Conservation (phyloP, 495 filamentous ascomycete species). For the Mycothermus thermophilus region DNA sequence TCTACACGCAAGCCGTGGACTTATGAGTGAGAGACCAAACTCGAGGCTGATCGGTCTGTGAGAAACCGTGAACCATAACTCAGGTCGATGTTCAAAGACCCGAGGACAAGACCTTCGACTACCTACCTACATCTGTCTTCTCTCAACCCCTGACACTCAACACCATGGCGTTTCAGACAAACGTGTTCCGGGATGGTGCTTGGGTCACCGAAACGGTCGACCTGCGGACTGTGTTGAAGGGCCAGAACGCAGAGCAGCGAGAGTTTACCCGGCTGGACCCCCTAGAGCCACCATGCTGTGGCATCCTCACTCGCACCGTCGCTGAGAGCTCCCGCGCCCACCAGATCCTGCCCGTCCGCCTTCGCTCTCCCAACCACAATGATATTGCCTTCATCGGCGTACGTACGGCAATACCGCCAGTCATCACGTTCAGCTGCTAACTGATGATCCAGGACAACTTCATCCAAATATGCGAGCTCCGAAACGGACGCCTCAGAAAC, state of each 20-base stretch:
- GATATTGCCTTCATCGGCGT: slow-evolving; percentile 88
- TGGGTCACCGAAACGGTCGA: slow-evolving; percentile 41
- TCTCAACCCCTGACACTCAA: too few species aligned
- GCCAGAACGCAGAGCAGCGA: slow-evolving; percentile 11
- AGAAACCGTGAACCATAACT: too few species aligned
- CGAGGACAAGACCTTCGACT: too few species aligned
- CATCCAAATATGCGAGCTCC: slow-evolving; percentile 57
- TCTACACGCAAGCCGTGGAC: too few species aligned
- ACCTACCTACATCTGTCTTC: too few species aligned
- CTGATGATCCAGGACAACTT: slow-evolving; percentile 38
- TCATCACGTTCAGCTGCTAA: too few species aligned
- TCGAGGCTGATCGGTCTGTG: too few species aligned
- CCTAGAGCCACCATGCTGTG: slow-evolving; percentile 38
- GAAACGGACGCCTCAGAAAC: slow-evolving; percentile 52
- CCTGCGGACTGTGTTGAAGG: slow-evolving; percentile 28
- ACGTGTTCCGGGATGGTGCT: slow-evolving; percentile 41
- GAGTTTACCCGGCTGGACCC: slow-evolving; percentile 10
- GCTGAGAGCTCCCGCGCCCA: slow-evolving; percentile 62
- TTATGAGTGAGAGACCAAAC: too few species aligned
- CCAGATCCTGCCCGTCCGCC: slow-evolving; percentile 65
- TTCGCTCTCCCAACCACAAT: slow-evolving; percentile 54
- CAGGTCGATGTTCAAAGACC: too few species aligned
- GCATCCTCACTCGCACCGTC: slow-evolving; percentile 63
- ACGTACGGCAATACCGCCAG: too few species aligned
- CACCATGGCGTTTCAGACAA: slow-evolving; percentile 35